Base-by-base conservation (phyloP, 2,329 filamentous ascomycete genomes). In the Simplicillium aogashimaense region DNA sequence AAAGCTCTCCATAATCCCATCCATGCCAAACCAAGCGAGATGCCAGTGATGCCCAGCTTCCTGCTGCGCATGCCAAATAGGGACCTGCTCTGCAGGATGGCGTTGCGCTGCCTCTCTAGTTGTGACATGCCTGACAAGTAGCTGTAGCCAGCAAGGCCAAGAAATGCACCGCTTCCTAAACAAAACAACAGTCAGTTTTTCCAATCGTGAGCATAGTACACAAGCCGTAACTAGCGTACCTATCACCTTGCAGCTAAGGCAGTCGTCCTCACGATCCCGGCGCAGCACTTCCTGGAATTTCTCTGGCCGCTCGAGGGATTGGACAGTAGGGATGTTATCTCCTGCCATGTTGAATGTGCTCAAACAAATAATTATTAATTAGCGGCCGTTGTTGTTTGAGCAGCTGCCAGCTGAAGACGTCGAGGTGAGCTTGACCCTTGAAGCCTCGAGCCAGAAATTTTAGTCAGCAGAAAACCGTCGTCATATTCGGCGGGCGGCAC, bases 101-200 rank as follows among this genome's bases (percentile, higher is more conserved):
- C 60, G n/a, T 70, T 67, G 45, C 74, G 70, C 56, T 86, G 81
- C 50, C 71, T 68, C 50, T 78, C 72, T 25, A 92, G 74, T 58
- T 89, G 83, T 38, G 69, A 67, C 60, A 80, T 82, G 43, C 86
- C 86, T 3, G 82, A 84, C 45, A 78, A 67, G 62, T 88, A 89
- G 59, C 79, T 88, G 62, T 89, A 92, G 1, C 71, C 78, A 3
- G 79, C 85, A 13, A 90, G 74, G 1, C 82, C 83, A 41, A 86
- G 67, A 47, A 92, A 87, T 1, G 84, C 82, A 31, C 78, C 72
- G 53, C 83, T 81, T 35, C 85, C 85, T 89, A 50, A 41, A 28
- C 17, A 29, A 16, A 34, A 15, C 15, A 40, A 39, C 18, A 29
- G 37, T 17, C 16, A 17, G 33, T 9, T 30, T 29, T 37, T 38